Evolutionary conservation across 495 filamentous ascomycete species (phyloP).

Genomic region (Pyronema domesticum): DNA sequence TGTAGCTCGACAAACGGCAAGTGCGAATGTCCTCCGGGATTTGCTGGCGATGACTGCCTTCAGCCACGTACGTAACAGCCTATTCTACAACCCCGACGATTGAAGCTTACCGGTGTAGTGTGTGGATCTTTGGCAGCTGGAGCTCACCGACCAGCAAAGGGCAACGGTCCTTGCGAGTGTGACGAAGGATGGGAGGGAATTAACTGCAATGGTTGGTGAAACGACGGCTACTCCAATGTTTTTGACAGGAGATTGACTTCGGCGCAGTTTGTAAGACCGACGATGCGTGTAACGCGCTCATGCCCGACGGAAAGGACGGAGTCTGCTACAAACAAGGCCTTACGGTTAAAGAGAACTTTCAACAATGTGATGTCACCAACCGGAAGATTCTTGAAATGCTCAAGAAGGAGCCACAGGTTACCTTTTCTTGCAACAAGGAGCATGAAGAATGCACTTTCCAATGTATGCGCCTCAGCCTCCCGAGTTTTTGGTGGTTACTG

Average conservation of each 20-base stretch:
- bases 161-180: slow-evolving; percentile 57
- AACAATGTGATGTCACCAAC: slow-evolving; percentile 93
- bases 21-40: slow-evolving; percentile 80
- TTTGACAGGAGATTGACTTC: slow-evolving; percentile 46
- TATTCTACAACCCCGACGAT: background rate
- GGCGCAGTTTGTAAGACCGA: slow-evolving; percentile 83
- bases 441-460: slow-evolving; percentile 62
- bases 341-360: slow-evolving; percentile 82
- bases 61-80: slow-evolving; percentile 38
- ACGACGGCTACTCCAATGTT: background rate
- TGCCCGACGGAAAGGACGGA: slow-evolving; percentile 56
- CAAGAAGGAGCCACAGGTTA: slow-evolving; percentile 74
- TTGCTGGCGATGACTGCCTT: slow-evolving; percentile 82
- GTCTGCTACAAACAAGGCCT: slow-evolving; percentile 85
- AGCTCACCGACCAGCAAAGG: slow-evolving; percentile 49
- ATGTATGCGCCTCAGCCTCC: slow-evolving; percentile 36
- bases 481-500: background rate
- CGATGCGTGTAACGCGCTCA: slow-evolving; percentile 66
- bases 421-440: slow-evolving; percentile 72
- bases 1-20: slow-evolving; percentile 79
- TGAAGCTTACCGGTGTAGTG: slow-evolving; percentile 27
- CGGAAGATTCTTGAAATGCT: slow-evolving; percentile 74
- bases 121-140: slow-evolving; percentile 80
- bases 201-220: slow-evolving; percentile 61
- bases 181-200: slow-evolving; percentile 93